Evolutionary conservation across 2,329 filamentous ascomycete genomes (phyloP).

Genomic region (Colletotrichum falcatum): DNA sequence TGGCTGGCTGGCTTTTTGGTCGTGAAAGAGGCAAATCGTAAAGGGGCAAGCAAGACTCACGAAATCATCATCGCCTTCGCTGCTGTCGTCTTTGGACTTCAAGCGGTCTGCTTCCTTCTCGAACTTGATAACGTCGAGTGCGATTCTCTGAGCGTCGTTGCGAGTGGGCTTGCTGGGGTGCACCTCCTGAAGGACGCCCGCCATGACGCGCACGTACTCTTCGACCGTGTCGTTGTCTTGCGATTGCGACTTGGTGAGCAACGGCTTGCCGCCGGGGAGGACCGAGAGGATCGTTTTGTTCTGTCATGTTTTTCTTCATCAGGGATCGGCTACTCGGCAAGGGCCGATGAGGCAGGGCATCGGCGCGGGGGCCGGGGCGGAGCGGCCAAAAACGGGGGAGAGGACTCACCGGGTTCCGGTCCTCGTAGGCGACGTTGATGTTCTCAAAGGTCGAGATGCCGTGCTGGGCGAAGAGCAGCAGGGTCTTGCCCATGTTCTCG

Average conservation of each 20-base stretch:
- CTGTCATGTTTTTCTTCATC: conserved; percentile 65
- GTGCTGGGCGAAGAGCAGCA: conserved; percentile 59
- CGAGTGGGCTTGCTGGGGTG: conserved; percentile 25
- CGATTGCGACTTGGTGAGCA: conserved; percentile 11
- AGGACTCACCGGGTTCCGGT: conserved; percentile 52
- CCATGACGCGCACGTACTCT: conserved; percentile 18
- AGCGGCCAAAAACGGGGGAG: too few relatives aligned
- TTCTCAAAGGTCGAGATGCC: conserved; percentile 55
- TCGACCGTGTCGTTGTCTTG: conserved; percentile 2
- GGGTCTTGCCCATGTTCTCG: conserved; percentile 48
- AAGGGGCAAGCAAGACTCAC: conserved; percentile 34
- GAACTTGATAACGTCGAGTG: conserved; percentile 15
- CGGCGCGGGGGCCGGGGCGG: too few relatives aligned
- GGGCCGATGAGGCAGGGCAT: background rate
- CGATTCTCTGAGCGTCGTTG: conserved; percentile 10
- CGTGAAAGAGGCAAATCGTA: background rate
- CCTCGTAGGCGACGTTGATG: conserved; percentile 55
- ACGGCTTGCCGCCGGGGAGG: conserved; percentile 6
- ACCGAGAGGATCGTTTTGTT: conserved; percentile 57
- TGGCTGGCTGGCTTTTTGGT: background rate
- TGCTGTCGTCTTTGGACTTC: conserved; percentile 16
- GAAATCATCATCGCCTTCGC: conserved; percentile 56
- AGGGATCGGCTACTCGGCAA: conserved; percentile 57
- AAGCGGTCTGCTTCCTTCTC: conserved; percentile 10
- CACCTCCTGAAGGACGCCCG: conserved; percentile 22